Percentiles rank a stretch among this genome's conserved stretches.
These are phyloP conservation scores for Hyphopichia buzzinii DNA, from an alignment of 1,139 yeast species.

Conservation along the genomic window DNA sequence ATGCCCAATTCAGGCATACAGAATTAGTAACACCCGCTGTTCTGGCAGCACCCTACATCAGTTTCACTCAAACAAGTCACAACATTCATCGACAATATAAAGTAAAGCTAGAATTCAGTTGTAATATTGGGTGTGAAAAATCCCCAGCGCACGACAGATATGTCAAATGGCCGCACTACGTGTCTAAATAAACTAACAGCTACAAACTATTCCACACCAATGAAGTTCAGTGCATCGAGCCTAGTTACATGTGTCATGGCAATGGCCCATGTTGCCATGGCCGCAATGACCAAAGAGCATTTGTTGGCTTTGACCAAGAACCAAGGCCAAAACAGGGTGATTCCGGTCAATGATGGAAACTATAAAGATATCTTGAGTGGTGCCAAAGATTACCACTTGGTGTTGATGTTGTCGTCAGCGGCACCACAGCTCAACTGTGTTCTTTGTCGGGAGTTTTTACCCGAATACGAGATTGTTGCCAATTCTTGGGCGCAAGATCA, in stretches of 20 bases:
- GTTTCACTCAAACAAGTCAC: too few relatives aligned
- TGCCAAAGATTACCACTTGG: constrained; percentile 66
- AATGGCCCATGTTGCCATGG: constrained; percentile 16
- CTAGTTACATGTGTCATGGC: constrained; percentile 9
- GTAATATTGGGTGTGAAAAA: too few relatives aligned
- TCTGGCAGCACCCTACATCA: too few relatives aligned
- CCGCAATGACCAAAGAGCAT: constrained; percentile 30
- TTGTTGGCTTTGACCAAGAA: constrained; percentile 20
- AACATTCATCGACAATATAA: too few relatives aligned
- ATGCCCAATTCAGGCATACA: too few relatives aligned
- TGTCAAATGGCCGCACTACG: not conserved
- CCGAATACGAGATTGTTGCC: constrained; percentile 56
- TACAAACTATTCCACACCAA: too few relatives aligned
- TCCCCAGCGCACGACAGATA: too few relatives aligned
- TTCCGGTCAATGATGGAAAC: constrained; percentile 56
- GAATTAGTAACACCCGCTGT: too few relatives aligned
- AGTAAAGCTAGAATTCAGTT: too few relatives aligned
- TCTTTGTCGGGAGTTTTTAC: constrained; percentile 69
- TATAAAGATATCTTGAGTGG: constrained; percentile 60
- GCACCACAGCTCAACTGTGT: constrained; percentile 73
- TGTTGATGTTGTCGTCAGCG: constrained; percentile 71
- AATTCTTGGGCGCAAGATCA: constrained; percentile 56
- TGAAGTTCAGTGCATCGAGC: constrained; percentile 2
- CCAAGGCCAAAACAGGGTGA: constrained; percentile 19
- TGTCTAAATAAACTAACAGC: too few relatives aligned